phyloP scores from a whole-genome alignment of 352 stramenopile species.

The Plasmopara viticola region DNA sequence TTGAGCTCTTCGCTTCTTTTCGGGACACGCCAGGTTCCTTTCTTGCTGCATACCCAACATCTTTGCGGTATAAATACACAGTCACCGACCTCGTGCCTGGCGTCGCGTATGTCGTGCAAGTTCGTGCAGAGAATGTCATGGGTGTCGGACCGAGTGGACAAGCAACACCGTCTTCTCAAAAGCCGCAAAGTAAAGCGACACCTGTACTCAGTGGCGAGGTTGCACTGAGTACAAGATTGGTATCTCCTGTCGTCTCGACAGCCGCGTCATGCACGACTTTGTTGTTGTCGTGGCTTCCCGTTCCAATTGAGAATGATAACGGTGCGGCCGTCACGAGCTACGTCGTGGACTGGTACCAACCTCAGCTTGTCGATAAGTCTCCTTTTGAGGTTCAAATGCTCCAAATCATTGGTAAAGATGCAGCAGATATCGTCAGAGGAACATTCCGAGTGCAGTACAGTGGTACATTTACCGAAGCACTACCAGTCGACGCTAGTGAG shows the following conservation, averaged over 20 bases:
- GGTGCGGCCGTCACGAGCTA: constrained; percentile 57
- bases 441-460: constrained; percentile 74
- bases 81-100: constrained; percentile 42
- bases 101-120: constrained; percentile 39
- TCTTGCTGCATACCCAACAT: constrained; percentile 34
- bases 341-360: constrained; percentile 67
- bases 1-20: constrained; percentile 23
- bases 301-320: constrained; percentile 21
- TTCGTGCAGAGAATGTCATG: constrained; percentile 75
- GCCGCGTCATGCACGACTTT: constrained; percentile 21
- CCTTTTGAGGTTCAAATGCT: constrained; percentile 62
- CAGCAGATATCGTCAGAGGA: constrained; percentile 41
- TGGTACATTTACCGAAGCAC: constrained; percentile 34
- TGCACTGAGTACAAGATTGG: constrained; percentile 43
- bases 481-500: constrained; percentile 54
- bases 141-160: constrained; percentile 31
- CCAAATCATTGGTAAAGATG: constrained; percentile 44
- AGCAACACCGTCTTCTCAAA: constrained; percentile 44
- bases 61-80: constrained; percentile 65
- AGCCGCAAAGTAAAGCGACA: constrained; percentile 48
- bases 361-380: constrained; percentile 22
- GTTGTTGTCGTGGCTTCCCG: constrained; percentile 48
- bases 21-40: constrained; percentile 44
- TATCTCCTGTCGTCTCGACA: constrained; percentile 18
- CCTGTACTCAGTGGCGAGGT: constrained; percentile 41